Conservation (phyloP, 306 rosid species). For the Glycyrrhiza uralensis region DNA sequence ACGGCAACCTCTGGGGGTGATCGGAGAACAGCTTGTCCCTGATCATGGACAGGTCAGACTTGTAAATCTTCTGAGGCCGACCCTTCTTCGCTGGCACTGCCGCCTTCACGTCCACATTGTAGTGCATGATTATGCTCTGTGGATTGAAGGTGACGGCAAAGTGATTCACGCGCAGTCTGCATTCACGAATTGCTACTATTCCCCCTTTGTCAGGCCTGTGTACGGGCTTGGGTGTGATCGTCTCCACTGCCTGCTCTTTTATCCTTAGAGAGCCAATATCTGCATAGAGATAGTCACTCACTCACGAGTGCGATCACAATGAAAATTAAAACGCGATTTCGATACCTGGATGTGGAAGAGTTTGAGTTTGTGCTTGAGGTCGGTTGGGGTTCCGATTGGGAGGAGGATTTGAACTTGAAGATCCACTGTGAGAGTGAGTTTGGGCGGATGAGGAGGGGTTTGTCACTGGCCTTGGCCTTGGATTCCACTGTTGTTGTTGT, state of each 20-base stretch:
- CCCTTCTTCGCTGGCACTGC: slow-evolving; percentile 24
- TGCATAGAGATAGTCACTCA: not conserved
- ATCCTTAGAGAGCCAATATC: not conserved
- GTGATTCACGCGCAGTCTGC: slow-evolving; percentile 40
- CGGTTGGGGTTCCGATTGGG: not conserved
- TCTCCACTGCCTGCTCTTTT: not conserved
- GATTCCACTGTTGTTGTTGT: not conserved
- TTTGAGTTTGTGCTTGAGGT: not conserved
- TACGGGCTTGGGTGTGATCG: slow-evolving; percentile 14
- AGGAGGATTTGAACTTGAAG: not conserved
- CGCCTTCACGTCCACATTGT: slow-evolving; percentile 45
- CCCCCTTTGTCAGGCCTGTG: slow-evolving; percentile 68
- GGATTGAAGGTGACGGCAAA: slow-evolving; percentile 40
- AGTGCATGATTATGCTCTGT: slow-evolving; percentile 42
- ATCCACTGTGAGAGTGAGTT: not conserved
- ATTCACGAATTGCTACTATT: not conserved
- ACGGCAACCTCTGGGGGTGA: slow-evolving; percentile 14
- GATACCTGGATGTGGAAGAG: not conserved
- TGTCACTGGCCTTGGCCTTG: no score
- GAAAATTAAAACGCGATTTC: not conserved
- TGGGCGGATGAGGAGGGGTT: not conserved
- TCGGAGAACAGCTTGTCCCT: slow-evolving; percentile 47
- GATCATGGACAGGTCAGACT: slow-evolving; percentile 42
- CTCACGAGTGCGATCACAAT: not conserved
- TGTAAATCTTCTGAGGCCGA: slow-evolving; percentile 38